Conservation (phyloP, 1,284 basidiomycete genomes). For the Rhodotorula sp. region DNA sequence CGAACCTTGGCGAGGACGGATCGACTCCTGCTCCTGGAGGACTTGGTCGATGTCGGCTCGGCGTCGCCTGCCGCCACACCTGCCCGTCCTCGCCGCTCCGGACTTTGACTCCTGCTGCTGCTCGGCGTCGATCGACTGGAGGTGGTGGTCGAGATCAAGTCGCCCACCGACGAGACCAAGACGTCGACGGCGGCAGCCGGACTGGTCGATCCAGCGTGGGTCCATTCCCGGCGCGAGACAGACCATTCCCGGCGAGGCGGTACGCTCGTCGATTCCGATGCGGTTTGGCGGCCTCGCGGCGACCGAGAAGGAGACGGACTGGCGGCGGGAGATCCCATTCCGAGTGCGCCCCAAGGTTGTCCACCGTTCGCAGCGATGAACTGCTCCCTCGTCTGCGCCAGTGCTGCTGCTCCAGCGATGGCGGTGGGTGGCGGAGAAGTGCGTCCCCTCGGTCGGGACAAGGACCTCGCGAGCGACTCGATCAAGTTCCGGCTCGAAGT, state of each 20-base stretch:
- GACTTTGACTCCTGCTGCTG: too few relatives aligned
- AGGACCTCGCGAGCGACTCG: not conserved
- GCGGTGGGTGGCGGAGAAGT: not conserved
- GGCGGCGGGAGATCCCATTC: not conserved
- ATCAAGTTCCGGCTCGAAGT: not conserved
- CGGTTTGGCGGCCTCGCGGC: not conserved
- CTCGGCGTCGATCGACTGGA: too few relatives aligned
- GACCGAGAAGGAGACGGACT: not conserved
- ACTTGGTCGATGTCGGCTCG: too few relatives aligned
- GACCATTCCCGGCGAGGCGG: conserved; percentile 1
- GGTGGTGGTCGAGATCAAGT: too few relatives aligned
- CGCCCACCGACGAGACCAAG: not conserved
- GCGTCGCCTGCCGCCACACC: too few relatives aligned
- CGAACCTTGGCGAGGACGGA: too few relatives aligned
- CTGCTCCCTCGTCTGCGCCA: not conserved
- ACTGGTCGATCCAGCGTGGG: not conserved
- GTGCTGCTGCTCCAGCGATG: not conserved
- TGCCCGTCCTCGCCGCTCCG: too few relatives aligned
- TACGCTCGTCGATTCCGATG: not conserved
- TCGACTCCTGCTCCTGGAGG: too few relatives aligned
- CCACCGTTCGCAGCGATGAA: not conserved
- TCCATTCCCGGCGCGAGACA: not conserved
- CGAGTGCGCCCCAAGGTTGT: not conserved
- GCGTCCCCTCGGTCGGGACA: not conserved
- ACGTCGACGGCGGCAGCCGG: not conserved